Percentiles rank a stretch among this genome's conserved stretches.
Conservation (phyloP, 176 grass and related monocot genomes). For the Saccharum officinarum region DNA sequence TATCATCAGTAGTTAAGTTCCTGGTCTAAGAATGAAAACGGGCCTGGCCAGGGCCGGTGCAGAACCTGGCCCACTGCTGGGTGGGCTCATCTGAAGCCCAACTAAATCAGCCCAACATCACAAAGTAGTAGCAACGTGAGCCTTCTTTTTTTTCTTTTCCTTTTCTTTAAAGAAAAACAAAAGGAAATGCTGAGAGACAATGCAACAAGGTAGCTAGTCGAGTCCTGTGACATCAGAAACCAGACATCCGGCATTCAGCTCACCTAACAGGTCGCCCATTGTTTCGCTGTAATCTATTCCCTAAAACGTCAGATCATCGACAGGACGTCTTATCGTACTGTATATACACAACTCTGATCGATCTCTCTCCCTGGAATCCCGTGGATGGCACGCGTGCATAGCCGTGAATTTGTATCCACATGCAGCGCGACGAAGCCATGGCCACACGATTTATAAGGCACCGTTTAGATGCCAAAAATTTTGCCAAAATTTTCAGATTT, state of each 20-base stretch:
- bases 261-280: conserved; percentile 10
- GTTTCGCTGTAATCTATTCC: not conserved
- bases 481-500: too few relatives aligned
- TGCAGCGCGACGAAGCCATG: conserved; percentile 7
- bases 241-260: conserved; percentile 13
- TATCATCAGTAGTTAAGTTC: not conserved
- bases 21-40: not conserved
- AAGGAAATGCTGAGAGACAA: not conserved
- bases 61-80: not conserved
- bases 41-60: not conserved
- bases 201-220: not conserved
- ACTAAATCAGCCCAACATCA: not conserved
- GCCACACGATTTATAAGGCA: not conserved
- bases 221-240: not conserved
- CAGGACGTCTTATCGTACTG: not conserved
- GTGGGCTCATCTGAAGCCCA: not conserved
- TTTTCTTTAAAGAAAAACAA: not conserved
- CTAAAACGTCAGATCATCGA: conserved; percentile 17
- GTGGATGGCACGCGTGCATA: conserved; percentile 22
- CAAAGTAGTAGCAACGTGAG: not conserved
- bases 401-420: conserved; percentile 34
- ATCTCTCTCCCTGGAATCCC: not conserved
- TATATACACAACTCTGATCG: not conserved
- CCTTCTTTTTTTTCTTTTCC: not conserved
- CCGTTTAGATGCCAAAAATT: too few relatives aligned